phyloP scores from a whole-genome alignment of 495 filamentous ascomycete genomes.

The Astrothelium subdiscretum region DNA sequence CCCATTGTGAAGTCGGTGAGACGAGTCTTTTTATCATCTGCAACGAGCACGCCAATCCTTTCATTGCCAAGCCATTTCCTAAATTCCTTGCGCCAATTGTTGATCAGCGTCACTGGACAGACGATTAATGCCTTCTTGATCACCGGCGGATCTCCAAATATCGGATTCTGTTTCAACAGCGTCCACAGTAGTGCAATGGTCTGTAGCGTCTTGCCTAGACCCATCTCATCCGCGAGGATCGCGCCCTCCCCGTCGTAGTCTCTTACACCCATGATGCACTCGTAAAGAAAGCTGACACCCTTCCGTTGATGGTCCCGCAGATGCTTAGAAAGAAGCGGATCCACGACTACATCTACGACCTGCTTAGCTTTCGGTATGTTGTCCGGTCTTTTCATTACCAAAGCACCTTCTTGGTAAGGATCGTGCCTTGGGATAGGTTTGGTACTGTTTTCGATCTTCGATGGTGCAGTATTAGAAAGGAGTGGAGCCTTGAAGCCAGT shows the following conservation, averaged over 20 bases:
- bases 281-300: conserved; percentile 68
- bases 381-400: conserved; percentile 58
- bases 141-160: conserved; percentile 48
- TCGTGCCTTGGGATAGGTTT: conserved; percentile 54
- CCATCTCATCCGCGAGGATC: conserved; percentile 77
- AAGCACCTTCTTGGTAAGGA: conserved; percentile 45
- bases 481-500: conserved; percentile 50
- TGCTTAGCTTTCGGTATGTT: conserved; percentile 49
- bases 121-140: conserved; percentile 73
- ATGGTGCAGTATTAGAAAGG: conserved; percentile 40
- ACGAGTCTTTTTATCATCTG: conserved; percentile 47
- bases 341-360: conserved; percentile 71
- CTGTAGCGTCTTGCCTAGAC: conserved; percentile 68
- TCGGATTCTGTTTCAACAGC: conserved; percentile 66
- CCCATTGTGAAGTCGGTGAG: conserved; percentile 64
- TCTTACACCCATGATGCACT: conserved; percentile 75
- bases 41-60: conserved; percentile 63
- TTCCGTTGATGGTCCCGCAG: conserved; percentile 67
- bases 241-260: conserved; percentile 60
- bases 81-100: conserved; percentile 74
- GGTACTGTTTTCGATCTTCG: conserved; percentile 28
- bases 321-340: conserved; percentile 55
- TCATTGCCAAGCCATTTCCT: conserved; percentile 72
- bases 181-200: conserved; percentile 74
- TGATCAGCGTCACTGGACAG: conserved; percentile 67